Evolutionary conservation across 2,329 filamentous ascomycete genomes (phyloP).

Genomic region (Penicillium concentricum): DNA sequence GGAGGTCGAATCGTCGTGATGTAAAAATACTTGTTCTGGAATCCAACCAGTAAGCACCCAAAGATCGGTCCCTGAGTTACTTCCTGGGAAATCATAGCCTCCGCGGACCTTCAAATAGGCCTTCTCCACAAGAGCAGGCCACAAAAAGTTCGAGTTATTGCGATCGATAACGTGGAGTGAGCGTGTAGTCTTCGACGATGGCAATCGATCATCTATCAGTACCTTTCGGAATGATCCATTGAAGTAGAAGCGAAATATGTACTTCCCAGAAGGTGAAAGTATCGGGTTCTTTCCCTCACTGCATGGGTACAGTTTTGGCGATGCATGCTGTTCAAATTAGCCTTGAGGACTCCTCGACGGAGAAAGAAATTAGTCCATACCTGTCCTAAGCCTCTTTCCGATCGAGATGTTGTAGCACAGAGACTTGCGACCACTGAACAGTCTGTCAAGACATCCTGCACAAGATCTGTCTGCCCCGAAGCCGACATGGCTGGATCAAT

Average conservation of each 20-base stretch:
- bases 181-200: slow-evolving; percentile 68
- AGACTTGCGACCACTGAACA: slow-evolving; percentile 96
- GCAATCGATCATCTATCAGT: slow-evolving; percentile 83
- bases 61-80: slow-evolving; percentile 92
- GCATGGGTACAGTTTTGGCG: slow-evolving; percentile 73
- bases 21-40: slow-evolving; percentile 89
- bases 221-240: slow-evolving; percentile 90
- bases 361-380: slow-evolving; percentile 45
- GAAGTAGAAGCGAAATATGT: slow-evolving; percentile 89
- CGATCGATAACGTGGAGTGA: slow-evolving; percentile 85
- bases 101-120: slow-evolving; percentile 94
- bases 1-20: slow-evolving; percentile 77
- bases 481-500: slow-evolving; percentile 56
- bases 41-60: slow-evolving; percentile 96
- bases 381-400: slow-evolving; percentile 66
- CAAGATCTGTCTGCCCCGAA: slow-evolving; percentile 68
- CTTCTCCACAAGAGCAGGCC: slow-evolving; percentile 92
- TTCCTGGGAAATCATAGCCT: slow-evolving; percentile 96
- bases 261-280: slow-evolving; percentile 78
- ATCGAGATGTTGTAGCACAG: slow-evolving; percentile 73
- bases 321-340: slow-evolving; percentile 58
- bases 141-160: slow-evolving; percentile 75
- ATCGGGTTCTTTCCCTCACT: slow-evolving; percentile 59
- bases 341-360: not conserved
- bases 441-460: slow-evolving; percentile 93